A percentile compares a stretch with the other conserved stretches of the same genome.
Evolutionary conservation across 495 filamentous ascomycete genomes (phyloP).

Genomic region (Clohesyomyces aquaticus): DNA sequence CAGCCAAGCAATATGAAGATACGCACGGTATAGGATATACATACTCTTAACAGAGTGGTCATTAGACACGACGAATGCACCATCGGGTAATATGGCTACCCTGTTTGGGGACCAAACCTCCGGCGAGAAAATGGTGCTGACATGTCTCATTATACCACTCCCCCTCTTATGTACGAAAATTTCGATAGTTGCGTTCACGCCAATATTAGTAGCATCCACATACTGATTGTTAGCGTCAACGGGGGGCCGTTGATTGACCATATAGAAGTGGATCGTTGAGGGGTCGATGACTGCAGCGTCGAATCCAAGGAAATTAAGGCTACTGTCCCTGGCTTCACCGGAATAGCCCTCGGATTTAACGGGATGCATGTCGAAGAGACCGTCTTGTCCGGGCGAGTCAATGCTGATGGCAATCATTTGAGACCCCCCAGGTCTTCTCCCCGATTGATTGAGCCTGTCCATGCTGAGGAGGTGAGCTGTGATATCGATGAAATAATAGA

Average conservation of each 20-base stretch:
- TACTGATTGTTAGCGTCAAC: slow-evolving; percentile 45
- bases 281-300: slow-evolving; percentile 15
- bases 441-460: slow-evolving; percentile 8
- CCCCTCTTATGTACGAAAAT: slow-evolving; percentile 18
- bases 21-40: background rate
- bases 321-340: slow-evolving; percentile 9
- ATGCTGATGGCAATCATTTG: slow-evolving; percentile 15
- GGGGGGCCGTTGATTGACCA: slow-evolving; percentile 51
- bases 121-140: slow-evolving; percentile 8
- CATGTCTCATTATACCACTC: slow-evolving; percentile 10
- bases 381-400: slow-evolving; percentile 8
- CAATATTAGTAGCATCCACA: slow-evolving; percentile 36
- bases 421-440: slow-evolving; percentile 8
- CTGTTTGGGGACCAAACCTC: slow-evolving; percentile 18
- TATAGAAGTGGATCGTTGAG: slow-evolving; percentile 40
- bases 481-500: background rate
- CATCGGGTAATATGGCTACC: slow-evolving; percentile 3
- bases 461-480: background rate
- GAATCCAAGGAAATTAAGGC: slow-evolving; percentile 14
- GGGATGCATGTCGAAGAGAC: slow-evolving; percentile 7
- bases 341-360: slow-evolving; percentile 11
- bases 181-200: slow-evolving; percentile 16
- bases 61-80: slow-evolving; percentile 15
- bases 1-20: background rate
- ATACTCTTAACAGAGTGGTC: slow-evolving; percentile 14